Conservation (phyloP, 805 yeast species). For the Hanseniaspora guilliermondii region DNA sequence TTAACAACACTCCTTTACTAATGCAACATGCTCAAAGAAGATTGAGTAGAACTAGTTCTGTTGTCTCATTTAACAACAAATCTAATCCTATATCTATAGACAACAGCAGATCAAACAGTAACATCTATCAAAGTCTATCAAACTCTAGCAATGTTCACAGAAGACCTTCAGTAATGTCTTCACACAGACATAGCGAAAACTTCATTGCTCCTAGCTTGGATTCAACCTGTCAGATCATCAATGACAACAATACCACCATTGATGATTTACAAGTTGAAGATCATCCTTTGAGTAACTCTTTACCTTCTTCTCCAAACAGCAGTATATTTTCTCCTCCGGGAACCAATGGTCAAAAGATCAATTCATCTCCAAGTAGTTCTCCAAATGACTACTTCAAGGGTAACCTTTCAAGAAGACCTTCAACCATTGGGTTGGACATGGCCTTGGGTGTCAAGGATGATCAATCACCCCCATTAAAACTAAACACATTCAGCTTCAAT, state of each 20-base stretch:
- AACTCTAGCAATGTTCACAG: conserved; percentile 14
- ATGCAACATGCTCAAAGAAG: conserved; percentile 16
- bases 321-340: neutral
- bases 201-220: conserved; percentile 72
- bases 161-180: conserved; percentile 17
- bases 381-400: neutral
- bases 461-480: conserved; percentile 18
- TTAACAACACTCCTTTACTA: conserved; percentile 17
- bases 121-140: conserved; percentile 11
- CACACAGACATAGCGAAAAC: conserved; percentile 40
- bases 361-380: neutral
- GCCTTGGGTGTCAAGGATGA: conserved; percentile 5
- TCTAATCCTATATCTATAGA: neutral
- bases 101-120: conserved; percentile 6
- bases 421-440: conserved; percentile 35
- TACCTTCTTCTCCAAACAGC: conserved; percentile 3
- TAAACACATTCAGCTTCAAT: conserved; percentile 18
- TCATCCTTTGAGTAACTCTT: conserved; percentile 8
- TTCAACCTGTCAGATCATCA: conserved; percentile 55
- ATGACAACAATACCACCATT: conserved; percentile 45
- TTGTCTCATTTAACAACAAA: conserved; percentile 10
- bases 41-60: conserved; percentile 16
- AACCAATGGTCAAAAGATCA: neutral
- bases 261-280: conserved; percentile 62
- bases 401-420: conserved; percentile 37